phyloP scores from a whole-genome alignment of 352 stramenopile species.

The Hyaloperonospora arabidopsidis region DNA sequence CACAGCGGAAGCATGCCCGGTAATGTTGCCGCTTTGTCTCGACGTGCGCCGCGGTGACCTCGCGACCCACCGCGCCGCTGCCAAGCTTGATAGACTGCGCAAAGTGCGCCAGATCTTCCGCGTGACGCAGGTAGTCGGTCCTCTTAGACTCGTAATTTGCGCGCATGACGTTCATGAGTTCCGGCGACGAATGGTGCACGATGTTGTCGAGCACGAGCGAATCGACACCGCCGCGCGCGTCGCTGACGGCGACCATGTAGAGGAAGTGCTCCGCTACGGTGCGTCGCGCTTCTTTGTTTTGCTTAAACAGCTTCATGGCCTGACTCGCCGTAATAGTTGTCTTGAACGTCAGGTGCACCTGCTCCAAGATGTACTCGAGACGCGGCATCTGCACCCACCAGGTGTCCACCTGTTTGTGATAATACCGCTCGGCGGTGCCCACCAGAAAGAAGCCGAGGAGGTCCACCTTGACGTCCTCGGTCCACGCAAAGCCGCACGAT shows the following conservation, averaged over 20 bases:
- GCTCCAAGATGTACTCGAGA: constrained; percentile 1
- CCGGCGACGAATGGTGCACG: constrained; percentile 11
- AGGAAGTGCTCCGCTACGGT: constrained; percentile 5
- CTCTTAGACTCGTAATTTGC: constrained; percentile 3
- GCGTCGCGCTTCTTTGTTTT: not conserved
- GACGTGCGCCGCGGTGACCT: no score
- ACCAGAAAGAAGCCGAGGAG: not conserved
- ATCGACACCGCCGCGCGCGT: constrained; percentile 1
- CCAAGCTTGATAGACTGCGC: not conserved
- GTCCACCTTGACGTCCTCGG: not conserved
- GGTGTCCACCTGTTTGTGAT: constrained; percentile 7
- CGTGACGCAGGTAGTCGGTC: constrained; percentile 1
- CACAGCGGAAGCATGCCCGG: no score
- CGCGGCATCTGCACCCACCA: not conserved
- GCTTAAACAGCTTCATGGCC: constrained; percentile 2
- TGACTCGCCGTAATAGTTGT: constrained; percentile 4
- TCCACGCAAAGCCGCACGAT: no score
- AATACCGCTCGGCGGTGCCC: not conserved
- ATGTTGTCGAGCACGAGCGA: constrained; percentile 18
- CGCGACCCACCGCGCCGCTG: no score
- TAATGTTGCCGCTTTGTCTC: no score
- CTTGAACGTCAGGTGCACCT: not conserved
- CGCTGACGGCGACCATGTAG: not conserved
- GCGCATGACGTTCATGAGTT: constrained; percentile 9
- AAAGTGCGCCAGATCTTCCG: constrained; percentile 1